Percentiles rank a stretch among this genome's conserved stretches.
Evolutionary conservation across 805 yeast genomes (phyloP).

Genomic region (Kodamaea leandrae): DNA sequence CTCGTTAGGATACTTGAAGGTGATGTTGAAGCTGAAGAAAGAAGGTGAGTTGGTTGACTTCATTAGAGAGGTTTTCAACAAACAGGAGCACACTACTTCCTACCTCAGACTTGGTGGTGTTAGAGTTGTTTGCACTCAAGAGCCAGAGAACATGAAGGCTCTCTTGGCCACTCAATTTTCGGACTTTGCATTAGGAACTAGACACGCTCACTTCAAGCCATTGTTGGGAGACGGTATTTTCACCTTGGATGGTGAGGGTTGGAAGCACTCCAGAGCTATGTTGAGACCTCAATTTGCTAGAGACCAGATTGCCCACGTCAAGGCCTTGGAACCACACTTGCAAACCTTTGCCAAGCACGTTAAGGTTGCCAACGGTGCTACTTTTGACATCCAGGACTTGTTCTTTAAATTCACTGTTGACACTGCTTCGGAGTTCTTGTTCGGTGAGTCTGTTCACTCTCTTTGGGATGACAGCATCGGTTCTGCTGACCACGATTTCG

Average conservation of each 20-base stretch:
- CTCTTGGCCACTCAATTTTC: slow-evolving; percentile 26
- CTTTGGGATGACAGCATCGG: slow-evolving; percentile 25
- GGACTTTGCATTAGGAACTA: slow-evolving; percentile 24
- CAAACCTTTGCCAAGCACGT: slow-evolving; percentile 19
- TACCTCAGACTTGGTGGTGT: slow-evolving; percentile 15
- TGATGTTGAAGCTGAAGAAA: slow-evolving; percentile 17
- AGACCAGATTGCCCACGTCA: slow-evolving; percentile 27
- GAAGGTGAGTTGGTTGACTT: slow-evolving; percentile 27
- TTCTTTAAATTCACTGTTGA: slow-evolving; percentile 38
- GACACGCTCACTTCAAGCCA: slow-evolving; percentile 20
- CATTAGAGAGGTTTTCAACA: slow-evolving; percentile 10
- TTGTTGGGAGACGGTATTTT: slow-evolving; percentile 28
- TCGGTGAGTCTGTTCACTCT: slow-evolving; percentile 36
- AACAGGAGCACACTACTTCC: slow-evolving; percentile 4
- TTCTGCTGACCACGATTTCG: slow-evolving; percentile 10
- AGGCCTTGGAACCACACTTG: slow-evolving; percentile 23
- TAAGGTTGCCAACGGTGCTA: slow-evolving; percentile 18
- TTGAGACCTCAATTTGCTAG: slow-evolving; percentile 29
- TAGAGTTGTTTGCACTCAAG: slow-evolving; percentile 20
- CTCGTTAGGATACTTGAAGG: slow-evolving; percentile 12
- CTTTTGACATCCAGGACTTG: slow-evolving; percentile 34
- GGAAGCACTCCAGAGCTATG: slow-evolving; percentile 29
- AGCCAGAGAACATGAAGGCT: slow-evolving; percentile 29
- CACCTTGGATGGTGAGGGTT: slow-evolving; percentile 27
- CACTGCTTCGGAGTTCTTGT: slow-evolving; percentile 41